phyloP scores from a whole-genome alignment of 805 yeast genomes.

The Nakazawaea holstii region DNA sequence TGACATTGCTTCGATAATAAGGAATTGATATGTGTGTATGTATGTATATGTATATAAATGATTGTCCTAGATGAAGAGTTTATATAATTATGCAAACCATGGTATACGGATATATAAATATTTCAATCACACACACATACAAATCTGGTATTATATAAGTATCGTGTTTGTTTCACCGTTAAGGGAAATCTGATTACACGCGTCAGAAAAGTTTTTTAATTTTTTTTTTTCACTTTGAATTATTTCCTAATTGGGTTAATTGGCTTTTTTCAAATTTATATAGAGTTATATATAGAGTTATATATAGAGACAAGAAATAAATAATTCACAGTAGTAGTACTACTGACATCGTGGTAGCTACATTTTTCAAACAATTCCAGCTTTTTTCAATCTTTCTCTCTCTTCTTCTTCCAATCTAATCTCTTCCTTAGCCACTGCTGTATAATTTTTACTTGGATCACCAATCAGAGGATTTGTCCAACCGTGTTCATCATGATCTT shows the following conservation, averaged over 20 bases:
- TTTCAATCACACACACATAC: no score
- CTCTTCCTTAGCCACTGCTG: constrained; percentile 10
- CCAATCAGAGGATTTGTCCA: constrained; percentile 32
- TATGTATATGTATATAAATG: background rate
- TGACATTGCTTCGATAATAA: background rate
- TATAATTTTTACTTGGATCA: constrained; percentile 9
- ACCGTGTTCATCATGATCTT: constrained; percentile 29
- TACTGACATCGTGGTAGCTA: background rate
- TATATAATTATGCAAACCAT: no score
- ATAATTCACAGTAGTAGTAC: background rate
- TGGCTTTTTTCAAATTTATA: background rate
- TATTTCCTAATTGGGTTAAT: background rate
- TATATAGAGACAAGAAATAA: no score
- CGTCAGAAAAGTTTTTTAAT: background rate
- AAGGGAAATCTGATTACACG: background rate
- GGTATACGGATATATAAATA: background rate
- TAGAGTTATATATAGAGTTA: no score
- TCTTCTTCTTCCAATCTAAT: constrained; percentile 5
- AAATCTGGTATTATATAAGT: background rate
- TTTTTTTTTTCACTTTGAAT: background rate
- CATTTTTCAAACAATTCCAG: constrained; percentile 1
- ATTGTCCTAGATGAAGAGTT: background rate
- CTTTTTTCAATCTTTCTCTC: constrained; percentile 2
- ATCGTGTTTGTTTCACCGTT: background rate
- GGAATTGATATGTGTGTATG: background rate